These are phyloP conservation scores for Cyathus striatus DNA, from an alignment of 768 basidiomycete species.

Conservation along the genomic window DNA sequence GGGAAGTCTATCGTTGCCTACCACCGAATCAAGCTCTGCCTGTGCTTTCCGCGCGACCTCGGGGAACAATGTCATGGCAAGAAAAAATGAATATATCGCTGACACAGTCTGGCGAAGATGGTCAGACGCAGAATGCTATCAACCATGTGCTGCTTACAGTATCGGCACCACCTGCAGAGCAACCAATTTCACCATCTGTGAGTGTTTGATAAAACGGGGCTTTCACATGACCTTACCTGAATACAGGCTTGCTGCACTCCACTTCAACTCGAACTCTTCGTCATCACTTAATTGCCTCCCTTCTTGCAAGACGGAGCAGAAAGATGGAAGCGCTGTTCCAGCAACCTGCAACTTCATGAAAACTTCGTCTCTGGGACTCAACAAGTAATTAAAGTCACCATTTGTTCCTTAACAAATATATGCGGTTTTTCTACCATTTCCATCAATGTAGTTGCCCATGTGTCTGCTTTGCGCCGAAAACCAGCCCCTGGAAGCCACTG, in stretches of 20 bases:
- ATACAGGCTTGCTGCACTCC: conserved; percentile 57
- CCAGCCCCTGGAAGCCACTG: conserved; percentile 60
- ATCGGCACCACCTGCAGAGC: conserved; percentile 48
- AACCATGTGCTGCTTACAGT: conserved; percentile 31
- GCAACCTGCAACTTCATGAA: conserved; percentile 36
- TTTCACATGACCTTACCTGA: conserved; percentile 26
- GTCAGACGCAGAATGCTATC: conserved; percentile 5
- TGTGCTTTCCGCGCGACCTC: conserved; percentile 56
- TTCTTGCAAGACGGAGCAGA: conserved; percentile 54
- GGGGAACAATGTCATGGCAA: conserved; percentile 56
- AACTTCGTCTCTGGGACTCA: no score
- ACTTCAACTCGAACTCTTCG: conserved; percentile 61
- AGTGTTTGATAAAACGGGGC: not conserved
- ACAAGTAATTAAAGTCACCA: conserved; percentile 33
- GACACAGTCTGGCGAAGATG: conserved; percentile 48
- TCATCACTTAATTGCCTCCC: conserved; percentile 41
- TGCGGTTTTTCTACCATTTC: conserved; percentile 55
- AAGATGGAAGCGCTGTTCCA: conserved; percentile 54
- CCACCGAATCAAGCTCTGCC: conserved; percentile 53
- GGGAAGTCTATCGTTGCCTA: conserved; percentile 58
- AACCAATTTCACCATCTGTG: not conserved
- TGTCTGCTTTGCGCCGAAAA: conserved; percentile 48
- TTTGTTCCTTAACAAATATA: conserved; percentile 56
- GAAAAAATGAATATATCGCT: conserved; percentile 54
- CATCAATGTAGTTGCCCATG: conserved; percentile 46